Conservation (phyloP, 208 protist species). For the Leishmania amazonensis region DNA sequence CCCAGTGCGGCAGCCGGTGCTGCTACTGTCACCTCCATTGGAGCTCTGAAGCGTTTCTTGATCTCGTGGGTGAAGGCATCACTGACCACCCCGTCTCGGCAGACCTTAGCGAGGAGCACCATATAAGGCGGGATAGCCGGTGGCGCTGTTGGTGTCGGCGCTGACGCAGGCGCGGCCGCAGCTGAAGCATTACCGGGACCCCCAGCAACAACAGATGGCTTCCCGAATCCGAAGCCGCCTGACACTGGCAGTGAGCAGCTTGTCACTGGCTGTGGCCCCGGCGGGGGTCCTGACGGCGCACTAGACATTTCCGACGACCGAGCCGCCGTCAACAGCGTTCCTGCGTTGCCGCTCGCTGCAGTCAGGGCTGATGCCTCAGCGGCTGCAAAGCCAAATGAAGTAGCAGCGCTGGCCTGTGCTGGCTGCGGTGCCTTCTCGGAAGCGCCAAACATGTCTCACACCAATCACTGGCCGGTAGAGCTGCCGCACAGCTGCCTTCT, state of each 20-base stretch:
- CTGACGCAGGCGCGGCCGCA: not conserved
- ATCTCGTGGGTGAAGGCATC: constrained; percentile 42
- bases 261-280: not conserved
- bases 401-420: not conserved
- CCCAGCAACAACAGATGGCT: not conserved
- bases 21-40: constrained; percentile 34
- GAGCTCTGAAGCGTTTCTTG: constrained; percentile 44
- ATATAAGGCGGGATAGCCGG: constrained; percentile 18
- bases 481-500: not conserved
- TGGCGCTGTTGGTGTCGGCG: not conserved
- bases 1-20: not conserved
- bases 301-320: not conserved
- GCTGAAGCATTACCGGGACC: not conserved
- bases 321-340: not conserved
- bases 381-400: not conserved
- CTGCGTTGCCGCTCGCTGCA: not conserved
- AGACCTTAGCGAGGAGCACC: constrained; percentile 25
- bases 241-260: not conserved
- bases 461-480: not conserved
- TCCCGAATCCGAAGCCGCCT: not conserved
- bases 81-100: constrained; percentile 33
- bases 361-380: not conserved
- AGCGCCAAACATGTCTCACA: not conserved
- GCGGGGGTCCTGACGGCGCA: not conserved
- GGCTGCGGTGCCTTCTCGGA: not conserved